These are phyloP conservation scores for Clarireedia hainanense DNA, from an alignment of 2,329 filamentous ascomycete genomes.

Conservation along the genomic window DNA sequence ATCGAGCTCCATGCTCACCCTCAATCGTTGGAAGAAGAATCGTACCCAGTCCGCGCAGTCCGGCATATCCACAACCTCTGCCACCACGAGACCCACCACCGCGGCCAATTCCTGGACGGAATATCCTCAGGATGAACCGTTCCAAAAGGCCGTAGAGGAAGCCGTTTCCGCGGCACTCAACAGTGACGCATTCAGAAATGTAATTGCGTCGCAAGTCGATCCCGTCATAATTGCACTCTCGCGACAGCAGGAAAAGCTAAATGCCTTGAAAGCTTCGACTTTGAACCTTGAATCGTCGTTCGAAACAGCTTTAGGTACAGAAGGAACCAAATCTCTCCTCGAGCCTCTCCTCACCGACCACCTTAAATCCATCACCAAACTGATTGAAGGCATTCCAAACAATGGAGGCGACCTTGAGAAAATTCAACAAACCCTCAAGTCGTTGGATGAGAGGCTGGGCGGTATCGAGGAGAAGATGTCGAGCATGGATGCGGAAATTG, in stretches of 20 bases:
- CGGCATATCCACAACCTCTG: slow-evolving; percentile 3
- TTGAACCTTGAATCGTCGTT: slow-evolving; percentile 18
- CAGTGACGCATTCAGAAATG: slow-evolving; percentile 17
- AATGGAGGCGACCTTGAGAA: slow-evolving; percentile 13
- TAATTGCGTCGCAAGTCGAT: slow-evolving; percentile 18
- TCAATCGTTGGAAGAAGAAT: slow-evolving; percentile 19
- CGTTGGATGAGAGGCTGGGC: slow-evolving; percentile 10
- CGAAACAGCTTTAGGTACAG: slow-evolving; percentile 11
- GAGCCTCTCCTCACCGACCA: slow-evolving; percentile 14
- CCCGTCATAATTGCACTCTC: slow-evolving; percentile 13
- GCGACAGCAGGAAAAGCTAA: slow-evolving; percentile 18
- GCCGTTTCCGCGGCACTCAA: slow-evolving; percentile 17
- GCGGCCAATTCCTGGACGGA: slow-evolving; percentile 9
- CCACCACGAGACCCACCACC: slow-evolving; percentile 12
- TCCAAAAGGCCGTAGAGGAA: slow-evolving; percentile 15
- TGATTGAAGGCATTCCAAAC: slow-evolving; percentile 13
- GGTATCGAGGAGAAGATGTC: slow-evolving; percentile 13
- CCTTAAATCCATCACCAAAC: slow-evolving; percentile 12
- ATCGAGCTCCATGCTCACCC: neutral
- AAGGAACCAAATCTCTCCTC: slow-evolving; percentile 11
- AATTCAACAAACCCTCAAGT: slow-evolving; percentile 11
- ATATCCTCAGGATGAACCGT: slow-evolving; percentile 10
- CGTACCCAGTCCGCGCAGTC: slow-evolving; percentile 14
- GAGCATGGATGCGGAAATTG: slow-evolving; percentile 13
- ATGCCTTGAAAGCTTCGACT: slow-evolving; percentile 17